These are phyloP conservation scores for Monilinia fructigena DNA, from an alignment of 2,329 filamentous ascomycete genomes.

Conservation along the genomic window DNA sequence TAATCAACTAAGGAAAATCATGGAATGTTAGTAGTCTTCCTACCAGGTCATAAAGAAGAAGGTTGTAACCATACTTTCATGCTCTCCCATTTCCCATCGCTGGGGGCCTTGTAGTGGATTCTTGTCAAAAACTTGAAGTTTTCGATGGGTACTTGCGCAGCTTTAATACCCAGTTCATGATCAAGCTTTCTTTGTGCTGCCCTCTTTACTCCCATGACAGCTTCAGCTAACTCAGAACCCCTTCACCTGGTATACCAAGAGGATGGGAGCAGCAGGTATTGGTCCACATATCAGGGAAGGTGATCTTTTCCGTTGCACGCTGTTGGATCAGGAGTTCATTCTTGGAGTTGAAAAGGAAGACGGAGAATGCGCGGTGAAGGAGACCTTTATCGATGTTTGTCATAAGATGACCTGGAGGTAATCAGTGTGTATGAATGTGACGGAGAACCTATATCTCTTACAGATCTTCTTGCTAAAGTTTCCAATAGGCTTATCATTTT, in stretches of 20 bases:
- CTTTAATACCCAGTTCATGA: conserved; percentile 91
- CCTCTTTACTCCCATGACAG: conserved; percentile 81
- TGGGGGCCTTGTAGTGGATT: conserved; percentile 97
- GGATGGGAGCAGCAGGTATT: conserved; percentile 99
- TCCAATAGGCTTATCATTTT: conserved; percentile 88
- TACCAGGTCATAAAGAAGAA: conserved; percentile 22
- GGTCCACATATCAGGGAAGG: conserved; percentile 98
- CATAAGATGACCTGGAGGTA: conserved; percentile 82
- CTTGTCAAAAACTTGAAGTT: conserved; percentile 91
- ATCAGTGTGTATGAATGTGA: conserved; percentile 30
- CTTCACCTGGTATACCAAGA: conserved; percentile 86
- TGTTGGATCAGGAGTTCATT: conserved; percentile 94
- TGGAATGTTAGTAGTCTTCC: conserved; percentile 18
- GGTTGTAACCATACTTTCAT: conserved; percentile 71
- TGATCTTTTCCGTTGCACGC: conserved; percentile 95
- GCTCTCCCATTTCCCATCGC: conserved; percentile 97
- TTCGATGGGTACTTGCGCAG: conserved; percentile 83
- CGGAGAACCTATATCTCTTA: conserved; percentile 47
- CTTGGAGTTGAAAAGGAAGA: conserved; percentile 94
- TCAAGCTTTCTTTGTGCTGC: conserved; percentile 91
- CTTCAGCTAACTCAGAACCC: conserved; percentile 78
- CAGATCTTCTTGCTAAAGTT: conserved; percentile 98
- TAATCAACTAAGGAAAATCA: conserved; percentile 71
- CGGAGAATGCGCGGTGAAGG: conserved; percentile 94
- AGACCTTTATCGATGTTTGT: conserved; percentile 96